These are phyloP conservation scores for Lasiodiplodia sp. DNA, from an alignment of 2,329 filamentous ascomycete genomes.

Conservation along the genomic window DNA sequence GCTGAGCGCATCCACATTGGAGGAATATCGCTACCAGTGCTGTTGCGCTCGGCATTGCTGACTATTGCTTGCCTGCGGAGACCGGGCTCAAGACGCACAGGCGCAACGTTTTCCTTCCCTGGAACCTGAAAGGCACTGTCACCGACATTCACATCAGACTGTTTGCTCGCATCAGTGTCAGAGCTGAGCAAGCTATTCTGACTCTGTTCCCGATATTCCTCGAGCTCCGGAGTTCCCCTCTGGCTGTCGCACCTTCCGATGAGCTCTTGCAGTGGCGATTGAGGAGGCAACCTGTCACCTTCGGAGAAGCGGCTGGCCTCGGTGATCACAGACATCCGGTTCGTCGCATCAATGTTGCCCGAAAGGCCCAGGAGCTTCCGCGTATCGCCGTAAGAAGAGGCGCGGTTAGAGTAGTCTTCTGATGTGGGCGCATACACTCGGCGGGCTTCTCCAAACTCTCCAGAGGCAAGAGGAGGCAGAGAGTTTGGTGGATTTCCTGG, in stretches of 20 bases:
- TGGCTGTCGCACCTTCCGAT: slow-evolving; percentile 8
- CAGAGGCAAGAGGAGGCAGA: slow-evolving; percentile 40
- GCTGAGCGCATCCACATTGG: slow-evolving; percentile 18
- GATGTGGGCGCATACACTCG: slow-evolving; percentile 26
- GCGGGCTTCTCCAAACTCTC: slow-evolving; percentile 35
- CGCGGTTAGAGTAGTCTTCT: slow-evolving; percentile 4
- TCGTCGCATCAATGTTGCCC: not conserved
- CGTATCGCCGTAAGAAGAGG: slow-evolving; percentile 29
- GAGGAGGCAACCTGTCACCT: not conserved
- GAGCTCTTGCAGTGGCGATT: slow-evolving; percentile 7
- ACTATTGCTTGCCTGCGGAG: slow-evolving; percentile 7
- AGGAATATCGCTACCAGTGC: not conserved
- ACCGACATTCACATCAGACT: not conserved
- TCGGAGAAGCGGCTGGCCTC: not conserved
- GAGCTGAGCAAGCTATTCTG: not conserved
- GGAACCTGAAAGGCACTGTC: not conserved
- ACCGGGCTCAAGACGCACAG: not conserved
- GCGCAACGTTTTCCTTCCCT: not conserved
- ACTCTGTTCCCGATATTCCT: not conserved
- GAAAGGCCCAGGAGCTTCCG: slow-evolving; percentile 26
- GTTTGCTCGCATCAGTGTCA: not conserved
- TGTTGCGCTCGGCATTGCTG: not conserved
- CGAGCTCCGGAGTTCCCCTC: slow-evolving; percentile 2
- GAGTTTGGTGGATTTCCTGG: slow-evolving; percentile 37
- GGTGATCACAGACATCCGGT: slow-evolving; percentile 7